These are phyloP conservation scores for Fraxinus baroniana DNA, from an alignment of 305 asterid species.

Conservation along the genomic window DNA sequence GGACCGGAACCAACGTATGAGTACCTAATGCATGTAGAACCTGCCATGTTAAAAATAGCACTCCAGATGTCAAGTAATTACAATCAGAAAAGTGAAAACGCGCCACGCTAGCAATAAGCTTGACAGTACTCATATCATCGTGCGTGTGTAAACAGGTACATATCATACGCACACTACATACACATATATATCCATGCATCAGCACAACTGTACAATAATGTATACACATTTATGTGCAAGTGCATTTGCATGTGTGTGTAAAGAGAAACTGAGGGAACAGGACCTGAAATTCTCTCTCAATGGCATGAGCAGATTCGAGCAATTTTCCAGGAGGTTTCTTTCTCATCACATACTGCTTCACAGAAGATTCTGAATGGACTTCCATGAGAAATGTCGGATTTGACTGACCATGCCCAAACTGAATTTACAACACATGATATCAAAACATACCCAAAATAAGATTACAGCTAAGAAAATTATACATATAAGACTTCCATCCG, in stretches of 20 bases:
- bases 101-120: not conserved
- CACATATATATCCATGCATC: not conserved
- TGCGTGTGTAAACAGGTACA: not conserved
- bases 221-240: not conserved
- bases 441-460: not conserved
- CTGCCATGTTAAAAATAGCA: constrained; percentile 38
- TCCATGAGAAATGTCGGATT: constrained; percentile 92
- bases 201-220: not conserved
- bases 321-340: constrained; percentile 87
- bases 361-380: constrained; percentile 51
- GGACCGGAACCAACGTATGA: constrained; percentile 76
- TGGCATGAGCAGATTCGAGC: constrained; percentile 90
- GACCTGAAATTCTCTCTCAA: constrained; percentile 95
- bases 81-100: not conserved
- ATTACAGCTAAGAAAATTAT: not conserved
- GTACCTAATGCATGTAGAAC: constrained; percentile 80
- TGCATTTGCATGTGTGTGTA: not conserved
- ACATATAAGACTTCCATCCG: not conserved
- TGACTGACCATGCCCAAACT: constrained; percentile 98
- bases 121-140: not conserved
- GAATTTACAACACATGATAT: constrained; percentile 22
- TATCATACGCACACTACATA: not conserved
- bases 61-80: not conserved
- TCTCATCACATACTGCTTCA: constrained; percentile 74
- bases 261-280: not conserved